A percentile compares a stretch with the other conserved stretches of the same genome.
These are phyloP conservation scores for Suhomyces bribrorum DNA, from an alignment of 1,139 yeast species.

Conservation along the genomic window DNA sequence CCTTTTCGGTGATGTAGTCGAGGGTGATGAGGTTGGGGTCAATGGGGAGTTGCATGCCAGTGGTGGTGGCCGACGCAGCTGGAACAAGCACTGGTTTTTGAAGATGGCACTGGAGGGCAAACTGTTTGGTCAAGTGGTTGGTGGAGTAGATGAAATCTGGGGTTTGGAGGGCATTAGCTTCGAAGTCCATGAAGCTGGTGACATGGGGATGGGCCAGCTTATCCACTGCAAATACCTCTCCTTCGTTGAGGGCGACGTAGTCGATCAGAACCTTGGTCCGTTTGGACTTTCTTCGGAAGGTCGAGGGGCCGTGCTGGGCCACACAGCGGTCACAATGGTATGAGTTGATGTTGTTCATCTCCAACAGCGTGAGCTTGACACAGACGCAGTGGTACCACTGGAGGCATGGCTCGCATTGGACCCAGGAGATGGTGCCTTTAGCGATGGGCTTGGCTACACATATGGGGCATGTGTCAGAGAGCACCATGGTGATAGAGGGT, in stretches of 20 bases:
- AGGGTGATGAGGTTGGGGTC: slow-evolving; percentile 47
- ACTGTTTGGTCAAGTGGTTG: slow-evolving; percentile 32
- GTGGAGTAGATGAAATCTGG: slow-evolving; percentile 6
- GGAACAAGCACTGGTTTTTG: slow-evolving; percentile 37
- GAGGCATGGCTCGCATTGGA: slow-evolving; percentile 61
- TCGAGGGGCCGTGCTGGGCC: slow-evolving; percentile 51
- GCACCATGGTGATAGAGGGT: not conserved
- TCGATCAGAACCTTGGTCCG: slow-evolving; percentile 60
- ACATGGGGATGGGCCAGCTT: slow-evolving; percentile 67
- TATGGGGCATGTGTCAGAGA: slow-evolving; percentile 24
- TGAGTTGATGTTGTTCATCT: slow-evolving; percentile 41
- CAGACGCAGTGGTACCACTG: slow-evolving; percentile 66
- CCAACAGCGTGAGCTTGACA: slow-evolving; percentile 36
- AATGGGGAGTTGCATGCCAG: slow-evolving; percentile 44
- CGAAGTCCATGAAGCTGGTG: slow-evolving; percentile 32
- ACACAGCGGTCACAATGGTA: slow-evolving; percentile 61
- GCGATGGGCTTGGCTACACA: slow-evolving; percentile 21
- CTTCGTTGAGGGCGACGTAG: slow-evolving; percentile 78
- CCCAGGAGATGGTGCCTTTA: slow-evolving; percentile 43
- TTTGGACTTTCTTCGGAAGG: slow-evolving; percentile 55
- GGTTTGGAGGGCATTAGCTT: slow-evolving; percentile 14
- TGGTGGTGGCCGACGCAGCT: slow-evolving; percentile 25
- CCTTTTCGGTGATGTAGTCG: slow-evolving; percentile 54
- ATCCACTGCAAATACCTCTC: slow-evolving; percentile 61
- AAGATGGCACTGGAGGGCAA: slow-evolving; percentile 30